These are phyloP conservation scores for Cornus florida DNA, from an alignment of 148 eudicot genomes.

Conservation along the genomic window DNA sequence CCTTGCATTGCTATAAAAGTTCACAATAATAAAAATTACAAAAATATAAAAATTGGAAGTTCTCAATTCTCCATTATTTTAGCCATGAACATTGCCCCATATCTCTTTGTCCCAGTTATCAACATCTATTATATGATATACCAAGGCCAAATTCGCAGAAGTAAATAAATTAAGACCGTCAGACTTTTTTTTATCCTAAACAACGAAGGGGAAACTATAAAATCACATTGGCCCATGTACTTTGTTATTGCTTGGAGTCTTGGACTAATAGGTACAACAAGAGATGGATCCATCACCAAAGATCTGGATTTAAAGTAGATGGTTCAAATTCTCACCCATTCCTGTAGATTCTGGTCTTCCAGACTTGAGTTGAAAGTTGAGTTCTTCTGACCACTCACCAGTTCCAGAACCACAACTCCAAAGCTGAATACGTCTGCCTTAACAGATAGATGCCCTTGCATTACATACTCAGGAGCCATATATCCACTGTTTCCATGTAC, in stretches of 20 bases:
- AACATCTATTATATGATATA: background rate
- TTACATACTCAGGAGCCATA: conserved; percentile 90
- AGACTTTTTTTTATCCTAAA: no score
- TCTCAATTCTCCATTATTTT: no score
- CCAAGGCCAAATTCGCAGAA: background rate
- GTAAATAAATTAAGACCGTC: background rate
- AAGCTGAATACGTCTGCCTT: conserved; percentile 89
- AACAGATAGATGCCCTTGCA: conserved; percentile 68
- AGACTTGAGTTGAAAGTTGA: conserved; percentile 45
- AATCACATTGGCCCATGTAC: no score
- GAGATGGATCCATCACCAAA: no score
- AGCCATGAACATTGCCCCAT: no score
- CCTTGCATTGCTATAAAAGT: no score
- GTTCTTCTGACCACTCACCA: conserved; percentile 69
- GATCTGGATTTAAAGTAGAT: background rate
- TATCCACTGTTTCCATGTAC: conserved; percentile 63
- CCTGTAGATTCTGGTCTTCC: conserved; percentile 53
- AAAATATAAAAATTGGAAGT: no score
- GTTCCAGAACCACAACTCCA: conserved; percentile 80
- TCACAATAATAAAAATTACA: no score
- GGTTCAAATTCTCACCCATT: conserved; percentile 62
- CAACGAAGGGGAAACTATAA: no score
- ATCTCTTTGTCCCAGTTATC: no score
- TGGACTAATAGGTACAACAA: no score
- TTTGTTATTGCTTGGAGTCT: no score